phyloP scores from a whole-genome alignment of 495 filamentous ascomycete genomes.

The Mytilinidion resinicola region DNA sequence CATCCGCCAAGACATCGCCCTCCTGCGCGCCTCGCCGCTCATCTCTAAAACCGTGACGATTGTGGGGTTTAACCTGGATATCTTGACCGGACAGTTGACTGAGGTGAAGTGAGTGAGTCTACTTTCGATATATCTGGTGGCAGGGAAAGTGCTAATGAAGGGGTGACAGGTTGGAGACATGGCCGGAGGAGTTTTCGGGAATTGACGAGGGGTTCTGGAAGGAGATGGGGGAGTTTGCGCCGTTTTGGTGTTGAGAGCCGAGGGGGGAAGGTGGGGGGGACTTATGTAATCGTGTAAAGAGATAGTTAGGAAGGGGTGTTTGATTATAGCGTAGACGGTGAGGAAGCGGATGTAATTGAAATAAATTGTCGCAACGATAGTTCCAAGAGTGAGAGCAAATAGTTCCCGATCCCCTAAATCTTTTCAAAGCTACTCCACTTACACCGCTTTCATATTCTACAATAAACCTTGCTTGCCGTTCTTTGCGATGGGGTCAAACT shows the following conservation, averaged over 20 bases:
- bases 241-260: slow-evolving; percentile 20
- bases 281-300: no score
- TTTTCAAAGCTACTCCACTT: no score
- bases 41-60: slow-evolving; percentile 9
- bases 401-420: no score
- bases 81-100: slow-evolving; percentile 9
- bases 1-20: slow-evolving; percentile 8
- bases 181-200: slow-evolving; percentile 6
- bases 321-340: no score
- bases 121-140: neutral
- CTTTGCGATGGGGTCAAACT: no score
- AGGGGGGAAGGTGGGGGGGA: no score
- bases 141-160: neutral
- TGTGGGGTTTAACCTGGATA: slow-evolving; percentile 19
- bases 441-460: no score
- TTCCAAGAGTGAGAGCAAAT: no score
- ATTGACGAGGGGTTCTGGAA: slow-evolving; percentile 4
- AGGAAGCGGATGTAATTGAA: no score
- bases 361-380: no score
- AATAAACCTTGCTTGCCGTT: no score
- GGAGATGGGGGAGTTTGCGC: slow-evolving; percentile 17
- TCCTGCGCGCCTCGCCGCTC: slow-evolving; percentile 7
- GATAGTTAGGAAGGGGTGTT: no score
- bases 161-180: neutral
- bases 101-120: slow-evolving; percentile 14